These are phyloP conservation scores for Triangularia verruculosa DNA, from an alignment of 2,329 filamentous ascomycete species.

Conservation along the genomic window DNA sequence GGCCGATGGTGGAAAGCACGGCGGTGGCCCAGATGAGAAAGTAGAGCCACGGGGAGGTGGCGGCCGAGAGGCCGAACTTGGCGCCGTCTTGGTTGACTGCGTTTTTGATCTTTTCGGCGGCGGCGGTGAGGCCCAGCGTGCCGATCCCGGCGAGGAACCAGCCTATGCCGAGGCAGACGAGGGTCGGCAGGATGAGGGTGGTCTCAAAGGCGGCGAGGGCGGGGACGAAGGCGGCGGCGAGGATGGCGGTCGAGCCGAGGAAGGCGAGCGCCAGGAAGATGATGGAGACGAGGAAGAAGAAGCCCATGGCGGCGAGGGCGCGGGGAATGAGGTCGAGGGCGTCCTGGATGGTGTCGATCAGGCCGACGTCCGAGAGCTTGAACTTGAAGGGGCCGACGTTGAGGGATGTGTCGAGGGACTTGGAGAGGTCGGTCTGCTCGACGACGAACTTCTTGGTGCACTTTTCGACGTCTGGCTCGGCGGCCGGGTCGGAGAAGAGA, in stretches of 20 bases:
- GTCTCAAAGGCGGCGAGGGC: background rate
- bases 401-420: conserved; percentile 46
- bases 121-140: conserved; percentile 17
- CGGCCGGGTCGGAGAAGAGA: conserved; percentile 19
- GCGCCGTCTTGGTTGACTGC: conserved; percentile 16
- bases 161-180: conserved; percentile 29
- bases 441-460: conserved; percentile 24
- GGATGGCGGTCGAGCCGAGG: conserved; percentile 28
- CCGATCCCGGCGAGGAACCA: conserved; percentile 25
- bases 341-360: conserved; percentile 38
- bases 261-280: conserved; percentile 44
- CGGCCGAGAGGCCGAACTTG: conserved; percentile 17
- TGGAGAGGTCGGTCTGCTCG: conserved; percentile 36
- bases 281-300: conserved; percentile 47
- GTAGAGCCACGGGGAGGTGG: conserved; percentile 14
- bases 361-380: conserved; percentile 30
- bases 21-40: conserved; percentile 15
- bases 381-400: conserved; percentile 46
- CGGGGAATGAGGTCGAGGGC: conserved; percentile 50
- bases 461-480: conserved; percentile 27
- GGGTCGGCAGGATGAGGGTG: conserved; percentile 1
- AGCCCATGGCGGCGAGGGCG: conserved; percentile 46
- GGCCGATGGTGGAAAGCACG: background rate
- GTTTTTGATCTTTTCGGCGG: conserved; percentile 14
- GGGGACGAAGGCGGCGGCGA: conserved; percentile 19